Conservation (phyloP, 176 grass and related monocot species). For the Carex pumila region DNA sequence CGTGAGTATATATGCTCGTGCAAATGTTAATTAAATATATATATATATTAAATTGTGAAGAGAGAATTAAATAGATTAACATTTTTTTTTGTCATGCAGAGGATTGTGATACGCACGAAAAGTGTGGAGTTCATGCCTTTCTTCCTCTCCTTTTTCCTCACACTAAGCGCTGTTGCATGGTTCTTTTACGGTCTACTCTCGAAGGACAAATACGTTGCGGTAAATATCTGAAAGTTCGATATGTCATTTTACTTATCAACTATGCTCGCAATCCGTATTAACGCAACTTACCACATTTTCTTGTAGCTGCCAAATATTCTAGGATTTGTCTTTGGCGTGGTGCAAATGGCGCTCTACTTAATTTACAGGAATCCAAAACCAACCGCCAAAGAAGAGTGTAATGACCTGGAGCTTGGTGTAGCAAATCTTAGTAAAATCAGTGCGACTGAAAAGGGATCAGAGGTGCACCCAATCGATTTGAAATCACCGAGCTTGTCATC, state of each 20-base stretch:
- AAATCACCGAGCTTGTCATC: background rate
- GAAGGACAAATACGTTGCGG: conserved; percentile 73
- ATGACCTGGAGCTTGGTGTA: conserved; percentile 29
- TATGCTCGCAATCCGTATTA: background rate
- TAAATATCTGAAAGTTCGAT: conserved; percentile 15
- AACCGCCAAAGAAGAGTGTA: conserved; percentile 7
- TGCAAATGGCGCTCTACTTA: conserved; percentile 64
- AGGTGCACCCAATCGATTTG: background rate
- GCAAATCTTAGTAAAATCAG: conserved; percentile 23
- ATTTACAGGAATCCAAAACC: conserved; percentile 46
- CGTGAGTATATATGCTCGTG: conserved; percentile 23
- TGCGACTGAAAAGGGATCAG: background rate
- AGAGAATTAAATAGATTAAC: background rate
- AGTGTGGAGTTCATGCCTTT: conserved; percentile 97
- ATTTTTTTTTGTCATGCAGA: conserved; percentile 27
- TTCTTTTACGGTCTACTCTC: conserved; percentile 72
- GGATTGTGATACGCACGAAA: conserved; percentile 56
- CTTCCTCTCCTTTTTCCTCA: conserved; percentile 71
- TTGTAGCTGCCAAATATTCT: conserved; percentile 61
- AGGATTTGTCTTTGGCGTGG: conserved; percentile 58
- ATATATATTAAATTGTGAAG: background rate
- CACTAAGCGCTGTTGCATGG: conserved; percentile 58
- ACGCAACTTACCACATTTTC: background rate
- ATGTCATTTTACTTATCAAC: background rate
- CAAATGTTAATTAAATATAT: background rate